phyloP scores from a whole-genome alignment of 2,329 filamentous ascomycete species.

The Setomelanomma holmii region DNA sequence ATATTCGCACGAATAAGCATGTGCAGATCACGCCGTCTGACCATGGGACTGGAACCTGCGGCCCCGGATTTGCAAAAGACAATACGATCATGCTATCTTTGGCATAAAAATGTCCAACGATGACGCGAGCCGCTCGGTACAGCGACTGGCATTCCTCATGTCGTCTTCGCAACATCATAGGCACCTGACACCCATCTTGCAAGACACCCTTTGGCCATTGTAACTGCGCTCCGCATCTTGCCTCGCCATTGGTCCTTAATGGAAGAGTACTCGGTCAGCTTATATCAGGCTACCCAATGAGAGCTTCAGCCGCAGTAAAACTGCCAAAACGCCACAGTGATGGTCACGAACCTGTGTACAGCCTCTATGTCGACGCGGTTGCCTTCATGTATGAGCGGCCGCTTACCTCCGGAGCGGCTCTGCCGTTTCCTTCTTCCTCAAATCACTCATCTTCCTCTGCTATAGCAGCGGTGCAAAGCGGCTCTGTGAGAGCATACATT shows the following conservation, averaged over 20 bases:
- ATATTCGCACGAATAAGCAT: not conserved
- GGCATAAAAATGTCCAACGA: not conserved
- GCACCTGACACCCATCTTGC: not conserved
- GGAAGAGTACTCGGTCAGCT: conserved; percentile 12
- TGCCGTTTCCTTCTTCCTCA: not conserved
- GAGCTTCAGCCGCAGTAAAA: conserved; percentile 12
- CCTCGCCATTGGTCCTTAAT: conserved; percentile 2
- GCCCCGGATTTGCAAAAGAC: not conserved
- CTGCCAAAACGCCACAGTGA: not conserved
- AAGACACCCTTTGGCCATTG: not conserved
- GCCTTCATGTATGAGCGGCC: not conserved
- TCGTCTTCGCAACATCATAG: not conserved
- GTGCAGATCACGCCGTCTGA: not conserved
- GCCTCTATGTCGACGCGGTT: not conserved
- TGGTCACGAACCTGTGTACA: conserved; percentile 1
- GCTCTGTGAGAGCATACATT: not conserved
- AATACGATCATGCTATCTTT: conserved; percentile 3
- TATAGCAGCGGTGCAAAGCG: too few species aligned
- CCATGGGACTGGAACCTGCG: conserved; percentile 2
- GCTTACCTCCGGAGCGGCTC: not conserved
- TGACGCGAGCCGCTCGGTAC: not conserved
- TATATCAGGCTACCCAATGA: conserved; percentile 16
- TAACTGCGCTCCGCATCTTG: not conserved
- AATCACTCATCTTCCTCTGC: not conserved
- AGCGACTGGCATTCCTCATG: not conserved